Conservation (phyloP, 139 green algal genomes). For the Chlorella sp. region DNA sequence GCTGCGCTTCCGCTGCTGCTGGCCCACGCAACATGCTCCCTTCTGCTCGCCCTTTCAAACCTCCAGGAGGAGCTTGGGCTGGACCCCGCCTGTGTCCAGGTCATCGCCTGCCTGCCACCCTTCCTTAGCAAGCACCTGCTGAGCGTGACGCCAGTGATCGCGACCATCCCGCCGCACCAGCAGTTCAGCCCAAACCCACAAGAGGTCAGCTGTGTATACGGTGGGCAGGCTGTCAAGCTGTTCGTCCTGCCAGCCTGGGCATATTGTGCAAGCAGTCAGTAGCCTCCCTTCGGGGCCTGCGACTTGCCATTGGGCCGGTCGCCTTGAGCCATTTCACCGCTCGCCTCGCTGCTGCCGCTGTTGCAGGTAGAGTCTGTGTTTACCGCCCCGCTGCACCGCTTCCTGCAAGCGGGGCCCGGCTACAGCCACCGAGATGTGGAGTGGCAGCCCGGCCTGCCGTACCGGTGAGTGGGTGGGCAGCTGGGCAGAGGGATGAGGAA, state of each 20-base stretch:
- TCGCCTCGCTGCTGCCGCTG: neutral
- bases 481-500: neutral
- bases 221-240: no score
- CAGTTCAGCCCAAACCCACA: conserved; percentile 45
- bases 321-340: no score
- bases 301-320: no score
- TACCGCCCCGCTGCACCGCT: conserved; percentile 57
- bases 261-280: no score
- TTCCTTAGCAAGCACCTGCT: conserved; percentile 78
- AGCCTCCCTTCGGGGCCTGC: no score
- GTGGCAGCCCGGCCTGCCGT: conserved; percentile 48
- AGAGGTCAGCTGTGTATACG: no score
- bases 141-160: conserved; percentile 79
- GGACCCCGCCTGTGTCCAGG: conserved; percentile 31
- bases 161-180: conserved; percentile 21
- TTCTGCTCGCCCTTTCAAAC: no score
- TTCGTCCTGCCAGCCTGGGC: no score
- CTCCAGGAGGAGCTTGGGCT: conserved; percentile 74
- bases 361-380: conserved; percentile 73
- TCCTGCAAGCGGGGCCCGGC: conserved; percentile 40
- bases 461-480: conserved; percentile 32
- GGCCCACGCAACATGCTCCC: no score
- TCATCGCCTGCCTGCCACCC: conserved; percentile 66
- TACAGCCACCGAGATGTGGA: conserved; percentile 49
- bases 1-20: no score